Conservation (phyloP, 2,329 filamentous ascomycete species). For the Exophiala spinifera region DNA sequence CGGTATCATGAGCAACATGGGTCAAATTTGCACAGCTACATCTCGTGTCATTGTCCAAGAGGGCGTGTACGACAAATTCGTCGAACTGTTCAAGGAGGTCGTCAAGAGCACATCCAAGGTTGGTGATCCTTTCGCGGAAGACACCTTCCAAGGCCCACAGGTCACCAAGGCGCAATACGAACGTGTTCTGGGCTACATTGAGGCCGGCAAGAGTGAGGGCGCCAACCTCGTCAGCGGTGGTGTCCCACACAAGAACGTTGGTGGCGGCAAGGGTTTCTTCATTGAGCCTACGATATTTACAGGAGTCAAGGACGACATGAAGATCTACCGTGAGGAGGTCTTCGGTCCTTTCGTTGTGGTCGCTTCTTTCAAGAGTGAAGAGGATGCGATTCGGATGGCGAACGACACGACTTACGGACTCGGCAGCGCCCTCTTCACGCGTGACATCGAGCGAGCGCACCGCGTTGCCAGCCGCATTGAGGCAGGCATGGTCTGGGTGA, state of each 20-base stretch:
- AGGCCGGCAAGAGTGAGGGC: conserved; percentile 42
- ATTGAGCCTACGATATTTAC: conserved; percentile 41
- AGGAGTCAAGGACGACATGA: conserved; percentile 36
- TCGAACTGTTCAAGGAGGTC: conserved; percentile 36
- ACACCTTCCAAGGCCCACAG: conserved; percentile 45
- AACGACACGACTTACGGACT: conserved; percentile 45
- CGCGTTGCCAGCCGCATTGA: conserved; percentile 43
- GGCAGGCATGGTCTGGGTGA: conserved; percentile 48
- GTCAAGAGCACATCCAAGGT: conserved; percentile 38
- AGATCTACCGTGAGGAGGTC: conserved; percentile 42
- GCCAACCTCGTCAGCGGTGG: conserved; percentile 40
- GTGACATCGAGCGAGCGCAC: conserved; percentile 41
- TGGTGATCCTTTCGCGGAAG: conserved; percentile 43
- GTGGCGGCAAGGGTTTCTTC: conserved; percentile 40
- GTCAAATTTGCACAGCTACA: conserved; percentile 60
- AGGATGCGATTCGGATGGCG: conserved; percentile 38
- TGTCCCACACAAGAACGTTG: conserved; percentile 32
- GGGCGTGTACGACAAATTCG: conserved; percentile 47
- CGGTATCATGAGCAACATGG: conserved; percentile 58
- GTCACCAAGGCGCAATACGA: conserved; percentile 47
- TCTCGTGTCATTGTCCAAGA: conserved; percentile 57
- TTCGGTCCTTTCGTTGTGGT: conserved; percentile 46
- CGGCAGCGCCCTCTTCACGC: conserved; percentile 43
- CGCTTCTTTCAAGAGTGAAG: conserved; percentile 38
- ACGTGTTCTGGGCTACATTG: conserved; percentile 42